phyloP scores from a whole-genome alignment of 2,329 filamentous ascomycete species.

The Ascocoryne sarcoides region DNA sequence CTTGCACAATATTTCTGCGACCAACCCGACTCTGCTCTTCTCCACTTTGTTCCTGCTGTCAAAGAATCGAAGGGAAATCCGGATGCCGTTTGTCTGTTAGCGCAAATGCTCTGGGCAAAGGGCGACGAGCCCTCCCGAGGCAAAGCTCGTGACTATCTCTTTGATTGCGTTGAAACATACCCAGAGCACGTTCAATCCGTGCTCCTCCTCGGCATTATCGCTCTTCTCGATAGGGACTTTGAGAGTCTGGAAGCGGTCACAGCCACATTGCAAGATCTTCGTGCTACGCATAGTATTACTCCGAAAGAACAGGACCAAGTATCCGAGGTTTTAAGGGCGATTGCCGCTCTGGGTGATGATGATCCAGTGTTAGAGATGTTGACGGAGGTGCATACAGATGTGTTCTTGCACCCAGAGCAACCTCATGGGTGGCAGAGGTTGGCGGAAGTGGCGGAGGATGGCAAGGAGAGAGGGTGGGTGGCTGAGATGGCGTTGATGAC shows the following conservation, averaged over 20 bases:
- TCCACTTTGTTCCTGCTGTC: conserved; percentile 72
- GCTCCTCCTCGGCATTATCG: conserved; percentile 74
- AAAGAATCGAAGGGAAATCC: conserved; percentile 68
- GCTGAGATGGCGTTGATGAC: conserved; percentile 76
- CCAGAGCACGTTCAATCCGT: conserved; percentile 72
- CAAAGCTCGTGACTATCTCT: conserved; percentile 70
- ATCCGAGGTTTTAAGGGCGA: conserved; percentile 65
- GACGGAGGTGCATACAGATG: conserved; percentile 61
- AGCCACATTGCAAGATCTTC: conserved; percentile 65
- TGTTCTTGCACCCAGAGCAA: conserved; percentile 73
- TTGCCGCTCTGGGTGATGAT: conserved; percentile 50
- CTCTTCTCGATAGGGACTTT: conserved; percentile 68
- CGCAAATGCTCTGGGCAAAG: conserved; percentile 89
- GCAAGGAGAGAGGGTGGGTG: conserved; percentile 37
- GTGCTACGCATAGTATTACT: conserved; percentile 56
- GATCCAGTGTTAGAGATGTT: conserved; percentile 42
- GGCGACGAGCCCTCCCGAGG: conserved; percentile 65
- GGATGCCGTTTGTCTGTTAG: conserved; percentile 78
- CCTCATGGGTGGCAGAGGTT: conserved; percentile 76
- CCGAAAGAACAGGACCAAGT: conserved; percentile 59
- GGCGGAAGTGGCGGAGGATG: conserved; percentile 42
- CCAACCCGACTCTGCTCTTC: conserved; percentile 59
- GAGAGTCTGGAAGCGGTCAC: conserved; percentile 75
- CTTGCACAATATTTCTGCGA: conserved; percentile 68
- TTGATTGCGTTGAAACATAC: conserved; percentile 66